Base-by-base conservation (phyloP, 169 alveolate genomes). In the Perkinsus olseni region DNA sequence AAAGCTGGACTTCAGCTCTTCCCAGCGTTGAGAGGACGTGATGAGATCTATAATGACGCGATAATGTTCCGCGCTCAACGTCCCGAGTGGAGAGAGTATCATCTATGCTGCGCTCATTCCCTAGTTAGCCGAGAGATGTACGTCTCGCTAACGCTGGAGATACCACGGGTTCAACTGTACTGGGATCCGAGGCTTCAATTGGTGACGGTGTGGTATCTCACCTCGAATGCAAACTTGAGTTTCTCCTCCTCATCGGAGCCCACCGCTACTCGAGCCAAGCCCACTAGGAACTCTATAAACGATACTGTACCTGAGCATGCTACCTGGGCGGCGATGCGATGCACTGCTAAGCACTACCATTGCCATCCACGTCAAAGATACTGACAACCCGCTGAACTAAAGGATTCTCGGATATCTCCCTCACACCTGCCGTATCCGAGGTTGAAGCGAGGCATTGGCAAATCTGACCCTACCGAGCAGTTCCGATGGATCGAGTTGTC, bases 401-500 rank as follows among this genome's bases (percentile, higher is more conserved):
- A 38, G 99, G 99, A 95, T 97, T 97, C 92, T 94, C 95, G 1
- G 98, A 97, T 74, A 97, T 95, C 94, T 97, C 99, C 39, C 98
- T 98, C 82, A 97, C 82, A 24, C 82, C 82, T 62, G 82, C 28
- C 82, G 34, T 62, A 62, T n/a, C n/a, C n/a, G n/a, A n/a, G n/a
- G n/a, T n/a, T n/a, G n/a, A n/a, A n/a, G n/a, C 37, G 37, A 24
- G 17, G 31, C 82, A 24, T 21, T 62, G 82, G 17, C 82, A 13
- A 62, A 21, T 24, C 28, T 21, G 82, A 28, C 37, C 82, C 17
- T 96, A 91, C 97, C 98, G 92, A 97, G 97, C 82, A 97, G 97
- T 93, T 97, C 99, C 91, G 97, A 97, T 45, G 98, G 98, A 92
- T 97, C 99, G 24, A 97, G 93, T 92, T 96, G 95, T 0, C 99